Percentiles rank a stretch among this genome's conserved stretches.
Conservation (phyloP, 441 rosid species). For the Rhodomyrtus psidioides region DNA sequence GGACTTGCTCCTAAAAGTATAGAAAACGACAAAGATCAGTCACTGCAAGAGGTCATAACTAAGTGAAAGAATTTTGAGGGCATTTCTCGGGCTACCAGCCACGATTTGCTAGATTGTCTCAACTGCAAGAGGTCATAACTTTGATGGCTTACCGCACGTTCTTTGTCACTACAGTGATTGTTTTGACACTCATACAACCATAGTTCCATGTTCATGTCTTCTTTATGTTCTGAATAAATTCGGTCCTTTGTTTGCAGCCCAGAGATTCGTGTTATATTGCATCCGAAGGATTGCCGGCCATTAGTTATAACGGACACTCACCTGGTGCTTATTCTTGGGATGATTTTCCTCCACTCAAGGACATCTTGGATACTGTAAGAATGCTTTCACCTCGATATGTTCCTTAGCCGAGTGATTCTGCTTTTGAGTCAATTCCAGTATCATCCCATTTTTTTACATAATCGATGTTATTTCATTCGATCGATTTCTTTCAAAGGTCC, state of each 20-base stretch:
- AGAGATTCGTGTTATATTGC: too few species aligned
- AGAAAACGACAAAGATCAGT: background rate
- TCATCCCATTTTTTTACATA: background rate
- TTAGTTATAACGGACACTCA: too few species aligned
- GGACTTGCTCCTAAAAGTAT: background rate
- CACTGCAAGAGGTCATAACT: background rate
- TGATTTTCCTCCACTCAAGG: too few species aligned
- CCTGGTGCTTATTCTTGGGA: too few species aligned
- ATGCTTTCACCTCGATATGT: background rate
- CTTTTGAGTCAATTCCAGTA: background rate
- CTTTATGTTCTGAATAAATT: too few species aligned
- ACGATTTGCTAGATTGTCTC: background rate
- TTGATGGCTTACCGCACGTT: background rate
- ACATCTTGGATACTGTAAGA: too few species aligned
- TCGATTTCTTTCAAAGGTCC: constrained; percentile 34
- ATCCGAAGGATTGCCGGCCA: too few species aligned
- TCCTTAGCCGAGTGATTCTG: background rate
- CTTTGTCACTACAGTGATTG: background rate
- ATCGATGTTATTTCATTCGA: background rate
- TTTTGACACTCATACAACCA: background rate
- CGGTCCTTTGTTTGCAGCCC: too few species aligned
- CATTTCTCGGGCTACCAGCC: too few species aligned
- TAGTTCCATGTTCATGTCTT: too few species aligned
- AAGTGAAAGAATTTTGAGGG: background rate
- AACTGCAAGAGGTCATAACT: background rate